These are phyloP conservation scores for Xanthoconium separans DNA, from an alignment of 1,284 basidiomycete species.

Conservation along the genomic window DNA sequence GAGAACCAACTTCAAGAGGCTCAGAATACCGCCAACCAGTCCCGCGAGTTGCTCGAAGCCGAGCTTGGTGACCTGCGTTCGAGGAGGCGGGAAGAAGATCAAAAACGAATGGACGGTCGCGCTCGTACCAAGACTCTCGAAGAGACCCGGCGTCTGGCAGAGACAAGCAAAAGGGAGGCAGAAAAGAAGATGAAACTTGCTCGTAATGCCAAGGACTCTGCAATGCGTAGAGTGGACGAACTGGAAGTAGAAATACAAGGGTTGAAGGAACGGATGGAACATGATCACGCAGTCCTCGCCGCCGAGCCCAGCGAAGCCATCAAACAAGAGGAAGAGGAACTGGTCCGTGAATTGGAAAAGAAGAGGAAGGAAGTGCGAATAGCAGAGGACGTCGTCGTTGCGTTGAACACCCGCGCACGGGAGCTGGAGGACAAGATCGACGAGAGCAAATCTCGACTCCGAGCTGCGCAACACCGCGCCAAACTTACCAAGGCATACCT, in stretches of 20 bases:
- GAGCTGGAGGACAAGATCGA: constrained; percentile 59
- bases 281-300: constrained; percentile 53
- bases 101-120: constrained; percentile 75
- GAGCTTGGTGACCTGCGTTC: constrained; percentile 76
- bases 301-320: constrained; percentile 42
- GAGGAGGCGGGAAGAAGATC: constrained; percentile 83
- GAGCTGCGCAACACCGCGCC: constrained; percentile 48
- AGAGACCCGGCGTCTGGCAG: constrained; percentile 83
- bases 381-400: constrained; percentile 65
- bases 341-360: constrained; percentile 53
- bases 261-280: constrained; percentile 52
- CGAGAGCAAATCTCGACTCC: constrained; percentile 54
- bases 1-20: constrained; percentile 76
- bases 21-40: constrained; percentile 57
- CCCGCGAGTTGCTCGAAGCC: constrained; percentile 64
- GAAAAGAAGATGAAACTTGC: constrained; percentile 83
- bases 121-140: constrained; percentile 80
- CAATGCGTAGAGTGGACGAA: constrained; percentile 62
- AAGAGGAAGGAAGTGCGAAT: constrained; percentile 67
- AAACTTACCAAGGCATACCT: constrained; percentile 43
- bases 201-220: constrained; percentile 63
- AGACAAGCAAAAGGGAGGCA: constrained; percentile 75
- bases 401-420: constrained; percentile 52
- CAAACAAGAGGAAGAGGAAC: constrained; percentile 46
- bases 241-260: constrained; percentile 69